Evolutionary conservation across 345 rosid genomes (phyloP).

Genomic region (Eucalyptus pumila): DNA sequence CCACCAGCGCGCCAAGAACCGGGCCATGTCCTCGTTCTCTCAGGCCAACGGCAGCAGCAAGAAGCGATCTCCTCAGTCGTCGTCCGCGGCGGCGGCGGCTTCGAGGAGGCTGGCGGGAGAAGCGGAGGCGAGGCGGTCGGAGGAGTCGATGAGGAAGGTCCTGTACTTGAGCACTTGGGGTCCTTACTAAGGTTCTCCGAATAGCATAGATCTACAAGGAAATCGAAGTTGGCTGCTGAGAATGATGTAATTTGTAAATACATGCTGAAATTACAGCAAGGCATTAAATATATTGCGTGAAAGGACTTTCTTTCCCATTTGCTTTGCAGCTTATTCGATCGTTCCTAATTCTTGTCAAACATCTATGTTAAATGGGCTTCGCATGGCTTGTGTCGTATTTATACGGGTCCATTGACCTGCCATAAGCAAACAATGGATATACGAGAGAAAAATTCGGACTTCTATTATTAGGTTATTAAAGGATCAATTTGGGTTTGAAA

Average conservation of each 20-base stretch:
- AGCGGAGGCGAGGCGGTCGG: constrained; percentile 9
- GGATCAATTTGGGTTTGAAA: neutral
- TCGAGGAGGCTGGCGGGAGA: neutral
- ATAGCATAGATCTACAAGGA: neutral
- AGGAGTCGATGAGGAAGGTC: constrained; percentile 38
- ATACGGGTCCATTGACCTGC: neutral
- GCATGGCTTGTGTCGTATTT: neutral
- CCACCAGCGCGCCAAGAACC: constrained; percentile 17
- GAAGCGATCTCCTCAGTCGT: constrained; percentile 10
- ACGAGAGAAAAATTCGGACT: neutral
- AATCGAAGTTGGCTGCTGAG: neutral
- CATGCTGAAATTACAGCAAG: neutral
- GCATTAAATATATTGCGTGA: neutral
- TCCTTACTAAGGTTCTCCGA: neutral
- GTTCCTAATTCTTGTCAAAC: neutral
- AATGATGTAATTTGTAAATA: neutral
- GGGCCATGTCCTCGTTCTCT: neutral
- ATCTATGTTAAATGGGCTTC: neutral
- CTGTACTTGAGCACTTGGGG: constrained; percentile 57
- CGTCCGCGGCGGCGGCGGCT: neutral
- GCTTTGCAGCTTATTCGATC: neutral
- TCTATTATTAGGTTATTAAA: too few relatives aligned
- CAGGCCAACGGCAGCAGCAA: neutral
- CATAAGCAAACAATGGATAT: neutral
- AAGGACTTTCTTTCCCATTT: neutral